Conservation (phyloP, 1,284 basidiomycete genomes). For the Boletus sp. region DNA sequence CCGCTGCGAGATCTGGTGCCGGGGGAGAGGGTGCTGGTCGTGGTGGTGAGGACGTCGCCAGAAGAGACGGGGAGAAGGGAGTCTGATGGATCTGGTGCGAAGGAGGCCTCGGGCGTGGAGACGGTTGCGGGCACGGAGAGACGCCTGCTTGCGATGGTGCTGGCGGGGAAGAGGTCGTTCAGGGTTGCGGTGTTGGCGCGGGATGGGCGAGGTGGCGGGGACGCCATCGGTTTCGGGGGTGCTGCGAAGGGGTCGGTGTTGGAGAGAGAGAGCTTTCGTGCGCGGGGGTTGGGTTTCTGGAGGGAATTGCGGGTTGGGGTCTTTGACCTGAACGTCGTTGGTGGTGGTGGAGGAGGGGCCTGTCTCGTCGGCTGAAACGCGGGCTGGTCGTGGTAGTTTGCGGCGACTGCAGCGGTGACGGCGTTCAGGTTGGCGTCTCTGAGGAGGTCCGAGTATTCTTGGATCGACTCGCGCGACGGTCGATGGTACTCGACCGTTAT, state of each 20-base stretch:
- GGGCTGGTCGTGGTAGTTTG: conserved; percentile 45
- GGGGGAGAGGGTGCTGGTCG: conserved; percentile 30
- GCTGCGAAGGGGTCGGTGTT: conserved; percentile 62
- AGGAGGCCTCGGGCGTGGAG: conserved; percentile 41
- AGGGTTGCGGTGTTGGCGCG: conserved; percentile 80
- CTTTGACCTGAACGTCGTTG: conserved; percentile 48
- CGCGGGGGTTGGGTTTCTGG: conserved; percentile 57
- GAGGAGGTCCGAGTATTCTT: conserved; percentile 73
- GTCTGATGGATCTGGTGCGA: conserved; percentile 52
- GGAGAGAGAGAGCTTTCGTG: conserved; percentile 45
- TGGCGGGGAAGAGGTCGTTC: conserved; percentile 61
- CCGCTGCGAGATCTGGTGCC: conserved; percentile 63
- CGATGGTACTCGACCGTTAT: conserved; percentile 76
- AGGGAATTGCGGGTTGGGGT: conserved; percentile 58
- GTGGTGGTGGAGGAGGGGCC: conserved; percentile 60
- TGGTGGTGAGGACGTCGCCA: conserved; percentile 29
- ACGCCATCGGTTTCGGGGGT: conserved; percentile 25
- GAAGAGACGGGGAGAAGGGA: conserved; percentile 32
- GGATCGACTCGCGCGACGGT: conserved; percentile 65
- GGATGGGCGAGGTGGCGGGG: conserved; percentile 75
- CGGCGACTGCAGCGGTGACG: conserved; percentile 46
- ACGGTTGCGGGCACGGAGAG: conserved; percentile 52
- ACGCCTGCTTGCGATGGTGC: conserved; percentile 48
- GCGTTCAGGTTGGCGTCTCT: conserved; percentile 62
- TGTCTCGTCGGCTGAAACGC: conserved; percentile 49